Evolutionary conservation across 78 protist species (phyloP), one percentile per base, ranked within the genome.

Genomic region (Planoprotostelium fungivorum): DNA sequence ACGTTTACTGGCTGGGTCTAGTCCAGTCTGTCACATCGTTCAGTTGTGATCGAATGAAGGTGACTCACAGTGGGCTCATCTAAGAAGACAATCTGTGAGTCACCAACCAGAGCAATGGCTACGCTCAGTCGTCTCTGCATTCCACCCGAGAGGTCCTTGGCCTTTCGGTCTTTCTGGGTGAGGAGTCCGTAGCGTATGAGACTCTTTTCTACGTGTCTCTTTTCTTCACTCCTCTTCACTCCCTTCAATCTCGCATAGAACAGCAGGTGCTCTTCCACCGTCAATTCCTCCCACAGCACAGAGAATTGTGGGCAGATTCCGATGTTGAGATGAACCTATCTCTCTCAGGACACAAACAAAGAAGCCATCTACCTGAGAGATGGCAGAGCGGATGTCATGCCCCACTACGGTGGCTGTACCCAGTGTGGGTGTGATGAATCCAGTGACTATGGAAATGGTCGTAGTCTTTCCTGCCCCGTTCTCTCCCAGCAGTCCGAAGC

Each of bases 381-480:
- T 93, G 28, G 83, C 92, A 23, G 51, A 37, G 31, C 35, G 34
- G 73, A 92, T 84, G 86, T 95, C 92, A 16, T 63, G 83, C 0
- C 95, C 95, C n/a, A 83, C 93, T 9, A 96, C 89, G 25, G 29
- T 84, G 34, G 97, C 97, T 9, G 63, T 88, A 0, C 97, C 97
- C 35, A 29, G 29, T 16, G 95, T 87, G 63, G 97, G 96, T 0
- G 36, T 35, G n/a, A 84, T 84, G 0, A 91, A n/a, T 34, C 97
- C 97, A 10, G 97, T 91, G 5, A 96, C 37, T 10, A 93, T 73
- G 10, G 91, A 86, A 16, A 92, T 89, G 0, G 98, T 95, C 23
- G 98, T 97, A 0, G 98, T 94, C 90, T 97, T 97, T 85, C 98
- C 98, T 0, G 99, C 97, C 36, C 99, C 99, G 87, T 97, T 97